Conservation (phyloP, 345 rosid genomes). For the Boechera retrofracta region DNA sequence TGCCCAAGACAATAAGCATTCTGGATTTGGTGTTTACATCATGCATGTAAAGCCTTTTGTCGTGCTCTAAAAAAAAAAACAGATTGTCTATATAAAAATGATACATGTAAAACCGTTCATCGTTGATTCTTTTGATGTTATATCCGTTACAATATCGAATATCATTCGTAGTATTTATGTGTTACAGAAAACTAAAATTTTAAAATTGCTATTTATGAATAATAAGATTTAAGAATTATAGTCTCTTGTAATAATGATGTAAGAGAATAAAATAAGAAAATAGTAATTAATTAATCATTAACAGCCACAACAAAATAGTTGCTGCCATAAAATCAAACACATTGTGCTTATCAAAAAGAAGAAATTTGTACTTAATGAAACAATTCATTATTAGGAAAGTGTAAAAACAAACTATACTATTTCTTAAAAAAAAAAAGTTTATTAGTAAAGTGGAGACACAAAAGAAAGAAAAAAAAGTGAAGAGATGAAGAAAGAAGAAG, state of each 20-base stretch:
- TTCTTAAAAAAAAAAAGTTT: neutral
- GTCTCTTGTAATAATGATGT: no score
- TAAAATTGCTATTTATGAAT: no score
- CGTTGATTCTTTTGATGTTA: no score
- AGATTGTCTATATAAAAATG: no score
- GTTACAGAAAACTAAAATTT: no score
- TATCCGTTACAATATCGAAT: no score
- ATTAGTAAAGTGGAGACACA: slow-evolving; percentile 9
- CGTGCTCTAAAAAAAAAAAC: no score
- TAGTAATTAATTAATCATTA: neutral
- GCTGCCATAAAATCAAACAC: slow-evolving; percentile 4
- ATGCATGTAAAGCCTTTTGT: neutral
- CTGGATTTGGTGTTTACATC: neutral
- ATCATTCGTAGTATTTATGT: no score
- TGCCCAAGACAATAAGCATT: no score
- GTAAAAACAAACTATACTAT: neutral
- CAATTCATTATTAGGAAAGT: slow-evolving; percentile 20
- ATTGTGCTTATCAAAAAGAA: slow-evolving; percentile 35
- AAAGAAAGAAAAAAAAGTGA: neutral
- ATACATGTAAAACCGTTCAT: neutral
- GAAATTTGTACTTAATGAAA: slow-evolving; percentile 43
- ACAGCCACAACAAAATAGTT: neutral
- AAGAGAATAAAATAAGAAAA: no score
- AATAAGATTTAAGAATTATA: no score
- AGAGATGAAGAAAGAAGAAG: slow-evolving; percentile 26